Base-by-base conservation (phyloP, 116 monocot species). In the Trichopus zeylanicus region DNA sequence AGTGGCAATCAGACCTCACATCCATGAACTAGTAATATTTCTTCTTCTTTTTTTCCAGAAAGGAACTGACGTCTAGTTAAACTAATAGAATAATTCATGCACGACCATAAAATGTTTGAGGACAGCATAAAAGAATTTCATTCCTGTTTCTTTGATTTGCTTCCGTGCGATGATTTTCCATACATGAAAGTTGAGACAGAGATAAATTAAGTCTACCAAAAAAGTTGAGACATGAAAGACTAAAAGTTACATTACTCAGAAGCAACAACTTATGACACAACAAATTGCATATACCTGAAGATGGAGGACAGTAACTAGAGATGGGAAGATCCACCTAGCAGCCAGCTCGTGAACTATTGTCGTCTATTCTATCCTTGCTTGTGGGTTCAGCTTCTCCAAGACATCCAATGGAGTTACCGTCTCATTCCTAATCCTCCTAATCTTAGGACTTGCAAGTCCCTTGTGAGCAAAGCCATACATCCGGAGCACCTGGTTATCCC, bases 381-480 rank as follows among this genome's bases (percentile, higher is more conserved):
- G 15, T 23, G 25, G 59, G 22, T 34, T 59, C 23, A 69, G 57
- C 29, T 66, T 64, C 16, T 77, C 82, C 62, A 68, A 37, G 51
- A 58, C 73, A 34, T 76, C 73, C 56, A 80, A 56, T 20, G 80
- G 85, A 1, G 23, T 37, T 3, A 70, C 55, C 3, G 73, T 73
- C 57, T 77, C 73, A 26, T 73, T 57, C 60, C 73, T 73, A 29
- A 77, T 80, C 60, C 80, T 69, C 67, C 47, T 76, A 26, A 85
- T 70, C 55, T 77, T 80, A 1, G 85, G 57, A 16, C 77, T 76
- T 3, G 76, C 57, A 51, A 85, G 48, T 5, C 38, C 70, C 30
- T 19, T 73, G 61, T 85, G 85, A 12, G 85, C 25, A 51, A 85
- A 85, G 11, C 80, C 85, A 53, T 85, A 85, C 46, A 80, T 56